phyloP scores from a whole-genome alignment of 2,329 filamentous ascomycete species.

The Alternaria sp. region DNA sequence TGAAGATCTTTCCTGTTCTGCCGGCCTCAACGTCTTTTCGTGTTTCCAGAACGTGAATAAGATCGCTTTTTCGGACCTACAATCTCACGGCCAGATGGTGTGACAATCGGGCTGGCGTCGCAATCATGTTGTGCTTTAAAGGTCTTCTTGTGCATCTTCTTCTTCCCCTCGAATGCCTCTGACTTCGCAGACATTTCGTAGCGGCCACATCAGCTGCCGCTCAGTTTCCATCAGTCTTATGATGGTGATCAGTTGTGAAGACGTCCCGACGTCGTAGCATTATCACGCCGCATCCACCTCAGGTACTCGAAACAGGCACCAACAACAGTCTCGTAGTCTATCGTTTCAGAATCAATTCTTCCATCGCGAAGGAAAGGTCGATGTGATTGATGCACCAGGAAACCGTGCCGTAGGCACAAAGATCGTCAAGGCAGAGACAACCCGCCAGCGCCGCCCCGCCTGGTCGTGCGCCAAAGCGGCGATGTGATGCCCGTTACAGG shows the following conservation, averaged over 20 bases:
- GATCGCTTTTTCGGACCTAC: no score
- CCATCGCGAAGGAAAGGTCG: not conserved
- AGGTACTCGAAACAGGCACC: not conserved
- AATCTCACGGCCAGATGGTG: not conserved
- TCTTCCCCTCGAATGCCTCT: not conserved
- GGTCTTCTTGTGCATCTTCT: not conserved
- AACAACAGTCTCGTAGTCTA: not conserved
- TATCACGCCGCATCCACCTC: not conserved
- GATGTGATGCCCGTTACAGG: no score
- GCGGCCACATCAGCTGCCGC: no score
- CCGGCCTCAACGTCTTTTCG: not conserved
- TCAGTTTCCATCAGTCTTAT: not conserved
- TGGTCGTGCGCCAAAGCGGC: no score
- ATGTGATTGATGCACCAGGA: not conserved
- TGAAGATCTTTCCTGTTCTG: not conserved
- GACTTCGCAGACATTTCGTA: not conserved
- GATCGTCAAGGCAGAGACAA: no score
- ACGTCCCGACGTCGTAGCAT: not conserved
- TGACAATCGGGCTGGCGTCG: not conserved
- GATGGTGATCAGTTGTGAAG: not conserved
- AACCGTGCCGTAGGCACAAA: not conserved
- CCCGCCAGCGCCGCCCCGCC: no score
- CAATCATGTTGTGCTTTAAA: not conserved
- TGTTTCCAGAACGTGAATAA: not conserved
- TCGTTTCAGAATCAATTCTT: not conserved